These are phyloP conservation scores for Trichomonas gallinae DNA, from an alignment of 208 protist genomes.

Conservation along the genomic window DNA sequence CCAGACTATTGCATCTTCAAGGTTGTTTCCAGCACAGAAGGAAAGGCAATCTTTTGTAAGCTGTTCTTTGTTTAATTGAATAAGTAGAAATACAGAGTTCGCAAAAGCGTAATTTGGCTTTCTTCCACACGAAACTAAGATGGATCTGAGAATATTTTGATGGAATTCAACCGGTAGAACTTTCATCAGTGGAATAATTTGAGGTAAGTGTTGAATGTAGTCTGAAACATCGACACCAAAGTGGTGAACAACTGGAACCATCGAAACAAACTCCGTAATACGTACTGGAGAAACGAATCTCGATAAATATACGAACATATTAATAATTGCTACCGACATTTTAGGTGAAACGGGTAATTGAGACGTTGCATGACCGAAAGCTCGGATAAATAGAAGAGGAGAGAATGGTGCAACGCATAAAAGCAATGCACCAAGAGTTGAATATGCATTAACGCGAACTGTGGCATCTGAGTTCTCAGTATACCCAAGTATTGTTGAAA, in stretches of 20 bases:
- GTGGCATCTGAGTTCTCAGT: background rate
- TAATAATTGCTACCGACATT: background rate
- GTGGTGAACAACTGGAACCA: background rate
- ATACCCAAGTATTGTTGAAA: background rate
- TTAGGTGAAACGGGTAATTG: background rate
- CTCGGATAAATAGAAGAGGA: background rate
- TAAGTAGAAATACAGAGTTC: background rate
- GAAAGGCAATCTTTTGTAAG: background rate
- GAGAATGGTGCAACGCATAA: background rate
- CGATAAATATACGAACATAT: constrained; percentile 20
- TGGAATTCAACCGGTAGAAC: background rate
- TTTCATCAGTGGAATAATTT: constrained; percentile 1
- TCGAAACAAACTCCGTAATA: background rate
- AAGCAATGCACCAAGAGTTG: background rate
- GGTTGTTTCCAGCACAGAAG: background rate
- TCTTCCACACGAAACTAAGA: background rate
- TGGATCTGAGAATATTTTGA: background rate
- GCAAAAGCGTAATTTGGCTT: background rate
- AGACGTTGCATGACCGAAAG: background rate
- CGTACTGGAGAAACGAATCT: background rate
- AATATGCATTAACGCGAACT: background rate
- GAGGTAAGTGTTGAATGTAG: background rate
- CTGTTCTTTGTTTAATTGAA: background rate
- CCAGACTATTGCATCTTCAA: background rate
- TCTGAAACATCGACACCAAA: background rate